Evolutionary conservation across 257 asterid species (phyloP).

Genomic region (Hygrophila difformis): DNA sequence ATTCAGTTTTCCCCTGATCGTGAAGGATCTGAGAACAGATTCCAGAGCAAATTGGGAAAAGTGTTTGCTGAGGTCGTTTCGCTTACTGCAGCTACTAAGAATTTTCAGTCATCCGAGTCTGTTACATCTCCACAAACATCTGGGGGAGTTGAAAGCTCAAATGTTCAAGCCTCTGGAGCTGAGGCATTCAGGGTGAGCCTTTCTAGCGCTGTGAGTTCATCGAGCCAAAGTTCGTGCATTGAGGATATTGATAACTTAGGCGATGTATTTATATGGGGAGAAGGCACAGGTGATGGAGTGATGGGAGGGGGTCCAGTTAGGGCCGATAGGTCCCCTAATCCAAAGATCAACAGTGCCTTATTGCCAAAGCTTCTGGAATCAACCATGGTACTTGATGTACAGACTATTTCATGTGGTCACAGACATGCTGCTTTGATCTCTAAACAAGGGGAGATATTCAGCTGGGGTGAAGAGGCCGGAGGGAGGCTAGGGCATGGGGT

Average conservation of each 20-base stretch:
- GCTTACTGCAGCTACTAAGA: slow-evolving; percentile 51
- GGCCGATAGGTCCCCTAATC: slow-evolving; percentile 18
- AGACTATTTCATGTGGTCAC: slow-evolving; percentile 53
- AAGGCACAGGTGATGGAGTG: slow-evolving; percentile 56
- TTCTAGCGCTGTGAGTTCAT: slow-evolving; percentile 83
- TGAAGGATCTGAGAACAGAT: slow-evolving; percentile 30
- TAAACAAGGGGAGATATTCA: slow-evolving; percentile 72
- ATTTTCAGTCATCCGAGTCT: slow-evolving; percentile 30
- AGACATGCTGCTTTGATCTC: slow-evolving; percentile 68
- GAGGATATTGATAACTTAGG: slow-evolving; percentile 77
- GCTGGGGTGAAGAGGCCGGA: slow-evolving; percentile 86
- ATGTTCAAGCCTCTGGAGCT: slow-evolving; percentile 41
- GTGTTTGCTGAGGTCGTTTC: slow-evolving; percentile 66
- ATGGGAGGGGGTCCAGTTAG: slow-evolving; percentile 51
- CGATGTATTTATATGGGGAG: slow-evolving; percentile 91
- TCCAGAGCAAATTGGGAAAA: slow-evolving; percentile 64
- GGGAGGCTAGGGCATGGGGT: slow-evolving; percentile 90
- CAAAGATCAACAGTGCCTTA: slow-evolving; percentile 36
- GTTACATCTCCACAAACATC: slow-evolving; percentile 18
- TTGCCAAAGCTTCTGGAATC: slow-evolving; percentile 70
- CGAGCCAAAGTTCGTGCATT: slow-evolving; percentile 77
- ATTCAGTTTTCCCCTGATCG: slow-evolving; percentile 40
- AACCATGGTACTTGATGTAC: slow-evolving; percentile 60
- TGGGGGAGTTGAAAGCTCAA: slow-evolving; percentile 35
- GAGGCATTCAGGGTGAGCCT: slow-evolving; percentile 69